Evolutionary conservation across 2,329 filamentous ascomycete genomes (phyloP), one percentile per base, ranked within the genome.

Genomic region (Phialophora macrospora): DNA sequence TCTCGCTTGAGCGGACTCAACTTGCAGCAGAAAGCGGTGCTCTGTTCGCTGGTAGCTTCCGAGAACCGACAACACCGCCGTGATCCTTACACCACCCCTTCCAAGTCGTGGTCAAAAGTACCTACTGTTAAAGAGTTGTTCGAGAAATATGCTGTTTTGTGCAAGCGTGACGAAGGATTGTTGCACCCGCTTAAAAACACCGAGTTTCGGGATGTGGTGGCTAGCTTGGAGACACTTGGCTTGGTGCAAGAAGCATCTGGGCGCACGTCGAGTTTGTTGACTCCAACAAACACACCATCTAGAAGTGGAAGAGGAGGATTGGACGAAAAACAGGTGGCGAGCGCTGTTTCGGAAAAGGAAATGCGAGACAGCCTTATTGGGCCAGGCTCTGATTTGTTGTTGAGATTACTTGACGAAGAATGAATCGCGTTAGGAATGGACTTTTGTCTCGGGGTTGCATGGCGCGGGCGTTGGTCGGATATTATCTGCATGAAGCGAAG

Each of bases 191-290:
- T 99, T 2, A 95, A 92, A 1, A 90, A 87, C 73, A 95, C 92
- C 4, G 95, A 99, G 77, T 99, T 99, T 77, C 88, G 93, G 64
- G 95, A 99, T 77, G 93, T 99, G 4, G 84, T 97, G 22, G 88
- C 90, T 41, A 96, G 92, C 72, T 79, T 99, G 60, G 95, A 99
- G 80, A 95, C 93, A 0, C 80, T 97, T 55, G 93, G 92, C 1
- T 81, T 98, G 24, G 84, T 97, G 5, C 83, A 89, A 76, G 78
- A 89, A 79, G 74, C 91, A 80, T 75, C 92, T 84, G 80, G 91
- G 81, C 72, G 92, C 85, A 81, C 89, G 85, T 51, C 79, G 81
- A 73, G 75, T 65, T 76, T 55, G 71, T 87, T 88, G 68, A 92
- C 90, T 8, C 91, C 91, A 1, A 90, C 89, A 71, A 90, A 89